phyloP scores from a whole-genome alignment of 768 basidiomycete genomes.

The Nidularia pulvinata region DNA sequence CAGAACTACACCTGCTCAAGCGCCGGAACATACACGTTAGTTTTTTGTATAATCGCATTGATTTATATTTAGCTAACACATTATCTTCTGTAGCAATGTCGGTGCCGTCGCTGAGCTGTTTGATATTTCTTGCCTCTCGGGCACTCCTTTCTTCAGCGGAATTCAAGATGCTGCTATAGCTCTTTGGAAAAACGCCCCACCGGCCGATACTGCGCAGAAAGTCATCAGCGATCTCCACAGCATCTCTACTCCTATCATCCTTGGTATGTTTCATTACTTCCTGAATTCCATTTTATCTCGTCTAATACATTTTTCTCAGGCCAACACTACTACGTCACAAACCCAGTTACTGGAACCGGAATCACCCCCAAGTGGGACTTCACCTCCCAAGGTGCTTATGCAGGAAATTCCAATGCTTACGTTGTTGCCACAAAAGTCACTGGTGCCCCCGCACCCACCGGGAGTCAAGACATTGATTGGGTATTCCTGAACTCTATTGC shows the following conservation, averaged over 20 bases:
- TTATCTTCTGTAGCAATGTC: slow-evolving; percentile 25
- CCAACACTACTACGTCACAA: slow-evolving; percentile 55
- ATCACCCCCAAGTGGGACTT: slow-evolving; percentile 52
- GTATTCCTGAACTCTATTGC: slow-evolving; percentile 38
- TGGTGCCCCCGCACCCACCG: slow-evolving; percentile 31
- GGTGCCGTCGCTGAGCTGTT: slow-evolving; percentile 53
- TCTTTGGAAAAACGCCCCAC: slow-evolving; percentile 15
- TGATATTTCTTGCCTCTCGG: slow-evolving; percentile 50
- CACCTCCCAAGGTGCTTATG: slow-evolving; percentile 29
- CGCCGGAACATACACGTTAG: slow-evolving; percentile 46
- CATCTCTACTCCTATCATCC: slow-evolving; percentile 13
- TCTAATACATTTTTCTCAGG: slow-evolving; percentile 6
- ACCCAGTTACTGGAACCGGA: slow-evolving; percentile 38
- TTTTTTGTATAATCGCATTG: not conserved
- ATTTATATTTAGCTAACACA: not conserved
- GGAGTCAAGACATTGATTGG: slow-evolving; percentile 47
- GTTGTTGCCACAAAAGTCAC: slow-evolving; percentile 37
- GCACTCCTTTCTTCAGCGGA: slow-evolving; percentile 20
- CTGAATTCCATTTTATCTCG: not conserved
- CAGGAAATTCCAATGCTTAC: slow-evolving; percentile 34
- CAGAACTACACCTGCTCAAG: slow-evolving; percentile 56
- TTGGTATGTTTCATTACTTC: slow-evolving; percentile 17
- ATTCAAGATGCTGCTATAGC: slow-evolving; percentile 19
- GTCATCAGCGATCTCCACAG: slow-evolving; percentile 11
- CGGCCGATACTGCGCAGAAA: slow-evolving; percentile 7